Evolutionary conservation across 2,329 filamentous ascomycete species (phyloP), one percentile per base, ranked within the genome.

Genomic region (Exophiala xenobiotica): DNA sequence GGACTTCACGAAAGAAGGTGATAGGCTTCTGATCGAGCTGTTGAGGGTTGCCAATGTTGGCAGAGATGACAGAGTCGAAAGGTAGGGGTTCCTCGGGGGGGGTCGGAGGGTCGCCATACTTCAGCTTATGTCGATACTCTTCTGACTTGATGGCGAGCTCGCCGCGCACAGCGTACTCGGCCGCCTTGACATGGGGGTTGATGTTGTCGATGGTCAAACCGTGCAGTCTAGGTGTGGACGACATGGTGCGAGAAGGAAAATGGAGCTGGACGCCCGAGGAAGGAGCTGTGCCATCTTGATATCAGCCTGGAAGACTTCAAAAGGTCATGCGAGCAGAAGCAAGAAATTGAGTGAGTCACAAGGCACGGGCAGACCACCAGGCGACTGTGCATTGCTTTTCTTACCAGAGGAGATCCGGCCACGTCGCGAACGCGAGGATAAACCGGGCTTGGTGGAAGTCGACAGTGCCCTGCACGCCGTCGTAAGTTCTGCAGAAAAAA

Each of bases 1-100:
- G 81, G 22, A 99, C 93, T 75, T 99, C 92, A 63, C 93, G 86
- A 83, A 99, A 96, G 79, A 96, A 99, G 62, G 93, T 99, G 65
- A 99, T 92, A 65, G 93, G 93, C 51, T 97, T 95, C 80, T 99
- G 93, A 74, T 96, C 93, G 58, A 99, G 83, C 75, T 99, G 93
- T 74, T 99, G 93, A 3, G 93, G 93, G 77, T 99, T 99, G 67
- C 93, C 93, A 67, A 99, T 99, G 76, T 99, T 99, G 73, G 93
- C 93, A 58, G 88, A 91, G 74, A 99, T 92, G 71, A 99, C 86
- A 54, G 90, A 81, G 64, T 88, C 79, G 72, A 99, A 99, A 42
- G 93, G 92, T 44, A 97, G 78, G 65, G 70, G 69, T 2, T 54
- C 57, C 70, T 74, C 78, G 79, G 59, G 77, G 75, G 54, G 60